Evolutionary conservation across 768 basidiomycete species (phyloP).

Genomic region (Strobilomyces confusus): DNA sequence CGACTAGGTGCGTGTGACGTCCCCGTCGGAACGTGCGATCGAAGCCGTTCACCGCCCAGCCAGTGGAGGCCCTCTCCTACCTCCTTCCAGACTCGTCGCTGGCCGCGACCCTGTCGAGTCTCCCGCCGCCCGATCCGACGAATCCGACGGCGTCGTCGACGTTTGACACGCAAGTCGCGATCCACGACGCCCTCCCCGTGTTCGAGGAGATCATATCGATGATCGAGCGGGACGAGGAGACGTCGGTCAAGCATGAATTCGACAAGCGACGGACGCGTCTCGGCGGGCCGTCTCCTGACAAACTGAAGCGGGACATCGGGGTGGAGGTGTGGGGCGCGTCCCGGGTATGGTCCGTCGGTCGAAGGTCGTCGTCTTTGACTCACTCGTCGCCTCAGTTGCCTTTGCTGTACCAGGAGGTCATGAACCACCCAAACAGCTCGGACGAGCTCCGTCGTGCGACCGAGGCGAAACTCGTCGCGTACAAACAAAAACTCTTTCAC

Average conservation of each 20-base stretch:
- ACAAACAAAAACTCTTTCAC: slow-evolving; percentile 58
- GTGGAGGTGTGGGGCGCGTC: slow-evolving; percentile 62
- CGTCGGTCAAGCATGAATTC: slow-evolving; percentile 59
- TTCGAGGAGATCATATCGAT: slow-evolving; percentile 69
- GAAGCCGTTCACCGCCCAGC: slow-evolving; percentile 35
- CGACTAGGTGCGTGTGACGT: slow-evolving; percentile 39
- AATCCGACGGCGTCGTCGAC: slow-evolving; percentile 63
- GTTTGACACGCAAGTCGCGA: slow-evolving; percentile 51
- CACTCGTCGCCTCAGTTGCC: slow-evolving; percentile 51
- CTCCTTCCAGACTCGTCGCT: slow-evolving; percentile 73
- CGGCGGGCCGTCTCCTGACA: slow-evolving; percentile 56
- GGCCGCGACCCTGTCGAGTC: slow-evolving; percentile 53
- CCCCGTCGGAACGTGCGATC: background rate
- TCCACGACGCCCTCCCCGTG: slow-evolving; percentile 66
- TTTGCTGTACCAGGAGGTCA: slow-evolving; percentile 67
- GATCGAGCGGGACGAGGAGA: slow-evolving; percentile 60
- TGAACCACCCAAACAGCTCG: slow-evolving; percentile 74
- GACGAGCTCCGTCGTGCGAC: slow-evolving; percentile 76
- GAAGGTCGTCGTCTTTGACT: slow-evolving; percentile 6
- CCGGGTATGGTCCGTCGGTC: slow-evolving; percentile 39
- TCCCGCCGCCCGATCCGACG: slow-evolving; percentile 76
- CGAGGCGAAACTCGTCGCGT: slow-evolving; percentile 70
- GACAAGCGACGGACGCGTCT: slow-evolving; percentile 76
- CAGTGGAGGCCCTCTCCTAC: slow-evolving; percentile 61
- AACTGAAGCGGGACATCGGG: slow-evolving; percentile 59